phyloP scores from a whole-genome alignment of 768 basidiomycete species.

The Pleurotus ostreatus region DNA sequence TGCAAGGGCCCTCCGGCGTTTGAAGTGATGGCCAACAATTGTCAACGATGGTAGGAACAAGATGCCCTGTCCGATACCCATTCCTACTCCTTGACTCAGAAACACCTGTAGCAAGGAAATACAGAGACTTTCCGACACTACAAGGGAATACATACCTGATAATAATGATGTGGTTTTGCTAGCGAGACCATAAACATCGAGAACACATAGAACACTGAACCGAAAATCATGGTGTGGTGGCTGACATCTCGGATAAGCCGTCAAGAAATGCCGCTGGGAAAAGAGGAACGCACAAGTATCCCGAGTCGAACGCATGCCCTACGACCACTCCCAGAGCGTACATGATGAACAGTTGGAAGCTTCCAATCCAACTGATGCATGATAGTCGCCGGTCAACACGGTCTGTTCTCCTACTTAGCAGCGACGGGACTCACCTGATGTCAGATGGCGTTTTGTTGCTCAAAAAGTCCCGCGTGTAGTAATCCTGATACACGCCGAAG shows the following conservation, averaged over 20 bases:
- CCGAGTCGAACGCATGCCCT: slow-evolving; percentile 25
- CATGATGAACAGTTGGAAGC: slow-evolving; percentile 31
- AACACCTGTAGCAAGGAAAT: slow-evolving; percentile 21
- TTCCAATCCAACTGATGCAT: slow-evolving; percentile 25
- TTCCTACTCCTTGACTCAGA: slow-evolving; percentile 31
- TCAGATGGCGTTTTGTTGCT: slow-evolving; percentile 36
- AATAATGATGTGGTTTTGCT: slow-evolving; percentile 29
- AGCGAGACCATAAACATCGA: slow-evolving; percentile 37
- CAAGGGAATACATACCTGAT: slow-evolving; percentile 18
- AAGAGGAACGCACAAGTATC: slow-evolving; percentile 20
- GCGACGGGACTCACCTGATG: slow-evolving; percentile 28
- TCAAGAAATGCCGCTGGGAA: neutral
- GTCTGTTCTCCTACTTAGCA: neutral
- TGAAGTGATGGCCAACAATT: slow-evolving; percentile 35
- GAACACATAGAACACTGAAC: slow-evolving; percentile 33
- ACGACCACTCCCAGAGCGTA: slow-evolving; percentile 21
- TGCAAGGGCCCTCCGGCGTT: slow-evolving; percentile 27
- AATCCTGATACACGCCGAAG: slow-evolving; percentile 47
- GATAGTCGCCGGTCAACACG: too few relatives aligned
- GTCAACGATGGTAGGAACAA: slow-evolving; percentile 35
- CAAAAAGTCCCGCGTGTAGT: slow-evolving; percentile 38
- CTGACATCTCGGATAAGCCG: slow-evolving; percentile 11
- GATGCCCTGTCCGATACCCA: slow-evolving; percentile 29
- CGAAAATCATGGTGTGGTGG: slow-evolving; percentile 33
- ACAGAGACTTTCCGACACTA: neutral